Percentiles rank a stretch among this genome's conserved stretches.
Conservation (phyloP, 1,284 basidiomycete genomes). For the Moesziomyces parantarcticus region DNA sequence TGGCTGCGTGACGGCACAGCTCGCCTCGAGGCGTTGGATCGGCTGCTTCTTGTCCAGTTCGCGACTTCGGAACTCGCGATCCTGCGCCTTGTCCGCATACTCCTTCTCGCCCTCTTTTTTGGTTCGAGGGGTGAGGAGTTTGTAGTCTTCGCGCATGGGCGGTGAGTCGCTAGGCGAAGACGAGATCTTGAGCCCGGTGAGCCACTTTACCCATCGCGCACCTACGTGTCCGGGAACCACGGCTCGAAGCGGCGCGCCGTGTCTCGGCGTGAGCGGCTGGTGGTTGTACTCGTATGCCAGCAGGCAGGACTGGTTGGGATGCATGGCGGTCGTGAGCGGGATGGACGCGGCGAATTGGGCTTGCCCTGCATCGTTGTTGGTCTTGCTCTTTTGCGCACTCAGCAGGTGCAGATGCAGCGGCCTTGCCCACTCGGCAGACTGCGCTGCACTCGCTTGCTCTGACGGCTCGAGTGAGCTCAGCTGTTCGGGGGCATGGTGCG, state of each 20-base stretch:
- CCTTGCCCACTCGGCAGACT: constrained; percentile 29
- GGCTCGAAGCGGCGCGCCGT: constrained; percentile 77
- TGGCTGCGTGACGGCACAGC: constrained; percentile 37
- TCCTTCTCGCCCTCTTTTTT: constrained; percentile 77
- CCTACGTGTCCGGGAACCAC: constrained; percentile 78
- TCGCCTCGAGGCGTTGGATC: constrained; percentile 38
- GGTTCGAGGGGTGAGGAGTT: constrained; percentile 39
- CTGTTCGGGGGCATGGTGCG: constrained; percentile 20
- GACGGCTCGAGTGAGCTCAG: constrained; percentile 24
- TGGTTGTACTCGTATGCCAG: constrained; percentile 62
- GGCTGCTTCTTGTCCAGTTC: constrained; percentile 16
- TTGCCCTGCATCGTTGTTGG: constrained; percentile 22
- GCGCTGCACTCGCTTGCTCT: constrained; percentile 3
- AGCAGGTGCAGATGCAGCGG: constrained; percentile 43
- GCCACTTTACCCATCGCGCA: constrained; percentile 82
- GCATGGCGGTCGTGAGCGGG: constrained; percentile 46
- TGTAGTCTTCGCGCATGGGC: constrained; percentile 37
- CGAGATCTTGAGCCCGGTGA: constrained; percentile 69
- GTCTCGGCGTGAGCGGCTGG: constrained; percentile 74
- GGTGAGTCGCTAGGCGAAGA: constrained; percentile 22
- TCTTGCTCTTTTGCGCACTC: constrained; percentile 44
- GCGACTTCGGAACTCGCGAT: constrained; percentile 19
- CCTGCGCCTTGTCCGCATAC: constrained; percentile 16
- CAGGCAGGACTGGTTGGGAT: constrained; percentile 47
- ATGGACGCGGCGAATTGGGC: constrained; percentile 48